These are phyloP conservation scores for Pyrenochaeta sp. DNA, from an alignment of 2,329 filamentous ascomycete genomes.

Conservation along the genomic window DNA sequence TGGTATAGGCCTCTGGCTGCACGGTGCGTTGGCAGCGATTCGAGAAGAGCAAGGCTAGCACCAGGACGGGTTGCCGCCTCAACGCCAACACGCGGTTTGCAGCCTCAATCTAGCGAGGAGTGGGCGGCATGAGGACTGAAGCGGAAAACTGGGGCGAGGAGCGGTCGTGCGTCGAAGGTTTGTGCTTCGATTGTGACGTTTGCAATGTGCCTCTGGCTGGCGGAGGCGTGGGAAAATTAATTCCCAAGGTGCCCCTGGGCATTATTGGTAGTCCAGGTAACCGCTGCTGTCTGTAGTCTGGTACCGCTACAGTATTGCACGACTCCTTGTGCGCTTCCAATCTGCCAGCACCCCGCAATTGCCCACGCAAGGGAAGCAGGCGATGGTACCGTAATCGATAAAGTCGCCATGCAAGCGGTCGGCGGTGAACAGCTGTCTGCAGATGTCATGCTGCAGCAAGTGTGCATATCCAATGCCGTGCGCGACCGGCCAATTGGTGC, in stretches of 20 bases:
- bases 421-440: slow-evolving; percentile 43
- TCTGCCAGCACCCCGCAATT: slow-evolving; percentile 6
- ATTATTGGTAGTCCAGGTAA: slow-evolving; percentile 35
- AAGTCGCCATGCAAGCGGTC: slow-evolving; percentile 14
- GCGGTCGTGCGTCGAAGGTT: slow-evolving; percentile 37
- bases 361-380: slow-evolving; percentile 5
- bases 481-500: slow-evolving; percentile 28
- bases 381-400: slow-evolving; percentile 21
- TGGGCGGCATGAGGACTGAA: slow-evolving; percentile 21
- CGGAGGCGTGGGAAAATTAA: slow-evolving; percentile 21
- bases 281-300: slow-evolving; percentile 7
- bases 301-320: slow-evolving; percentile 6
- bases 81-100: slow-evolving; percentile 35
- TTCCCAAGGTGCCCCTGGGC: slow-evolving; percentile 18
- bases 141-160: slow-evolving; percentile 25
- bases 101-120: slow-evolving; percentile 30
- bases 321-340: slow-evolving; percentile 4
- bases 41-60: slow-evolving; percentile 28
- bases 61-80: slow-evolving; percentile 32
- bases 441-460: slow-evolving; percentile 43
- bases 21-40: slow-evolving; percentile 48
- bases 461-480: slow-evolving; percentile 25
- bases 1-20: slow-evolving; percentile 36
- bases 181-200: slow-evolving; percentile 41
- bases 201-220: slow-evolving; percentile 21